Conservation (phyloP, 371 early-diverging fungal genomes). For the Rhizomucor pusillus region DNA sequence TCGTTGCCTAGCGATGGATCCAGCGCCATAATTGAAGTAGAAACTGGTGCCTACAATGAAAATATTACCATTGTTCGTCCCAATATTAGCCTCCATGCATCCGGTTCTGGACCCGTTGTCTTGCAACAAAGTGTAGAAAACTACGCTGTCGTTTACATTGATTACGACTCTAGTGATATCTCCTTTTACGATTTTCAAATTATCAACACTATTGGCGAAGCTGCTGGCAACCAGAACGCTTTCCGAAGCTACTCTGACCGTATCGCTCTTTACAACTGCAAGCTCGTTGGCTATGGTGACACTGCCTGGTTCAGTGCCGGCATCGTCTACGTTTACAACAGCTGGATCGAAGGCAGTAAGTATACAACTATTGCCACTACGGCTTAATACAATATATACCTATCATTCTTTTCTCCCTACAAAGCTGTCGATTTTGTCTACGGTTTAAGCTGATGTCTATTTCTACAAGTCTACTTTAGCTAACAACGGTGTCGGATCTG, state of each 20-base stretch:
- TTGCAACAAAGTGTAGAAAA: conserved; percentile 4
- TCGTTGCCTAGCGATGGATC: conserved; percentile 9
- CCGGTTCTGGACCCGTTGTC: conserved; percentile 5
- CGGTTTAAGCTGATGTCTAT: conserved; percentile 9
- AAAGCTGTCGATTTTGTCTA: conserved; percentile 13
- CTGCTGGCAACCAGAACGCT: conserved; percentile 14
- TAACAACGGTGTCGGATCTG: conserved; percentile 7
- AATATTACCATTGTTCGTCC: conserved; percentile 8
- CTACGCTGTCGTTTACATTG: conserved; percentile 10
- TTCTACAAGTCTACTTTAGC: conserved; percentile 9
- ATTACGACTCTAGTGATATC: neutral
- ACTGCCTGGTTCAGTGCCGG: conserved; percentile 10
- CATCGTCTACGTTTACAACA: conserved; percentile 11
- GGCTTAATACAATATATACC: neutral
- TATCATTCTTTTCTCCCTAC: neutral
- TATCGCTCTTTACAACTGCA: conserved; percentile 13
- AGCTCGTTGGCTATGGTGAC: conserved; percentile 13
- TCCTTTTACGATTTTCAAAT: conserved; percentile 12
- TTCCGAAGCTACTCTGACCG: conserved; percentile 4
- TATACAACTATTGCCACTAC: neutral
- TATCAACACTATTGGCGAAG: conserved; percentile 14
- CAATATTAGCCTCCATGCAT: conserved; percentile 3
- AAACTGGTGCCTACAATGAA: conserved; percentile 9
- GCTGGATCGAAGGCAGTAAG: conserved; percentile 18
- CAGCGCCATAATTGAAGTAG: conserved; percentile 3